Conservation (phyloP, 352 stramenopile genomes). For the Thraustotheca clavata region DNA sequence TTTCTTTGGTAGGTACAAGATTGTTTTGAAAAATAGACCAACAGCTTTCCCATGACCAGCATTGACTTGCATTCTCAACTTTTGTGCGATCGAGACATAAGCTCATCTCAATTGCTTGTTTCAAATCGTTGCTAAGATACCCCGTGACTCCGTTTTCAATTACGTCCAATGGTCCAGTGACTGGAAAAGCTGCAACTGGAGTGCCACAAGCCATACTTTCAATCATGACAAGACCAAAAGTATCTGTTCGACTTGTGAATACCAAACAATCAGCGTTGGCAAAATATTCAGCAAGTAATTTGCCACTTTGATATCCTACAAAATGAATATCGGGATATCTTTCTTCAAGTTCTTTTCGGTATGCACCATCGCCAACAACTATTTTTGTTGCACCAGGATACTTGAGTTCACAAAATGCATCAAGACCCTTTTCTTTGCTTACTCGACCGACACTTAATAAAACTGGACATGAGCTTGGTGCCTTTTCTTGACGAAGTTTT, state of each 20-base stretch:
- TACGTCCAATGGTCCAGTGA: not conserved
- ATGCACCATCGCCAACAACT: not conserved
- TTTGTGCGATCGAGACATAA: not conserved
- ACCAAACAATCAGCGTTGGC: not conserved
- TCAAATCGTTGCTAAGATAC: not conserved
- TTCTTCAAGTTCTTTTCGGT: not conserved
- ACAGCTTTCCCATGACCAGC: not conserved
- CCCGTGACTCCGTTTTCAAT: not conserved
- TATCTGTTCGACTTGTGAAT: constrained; percentile 1
- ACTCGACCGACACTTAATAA: not conserved
- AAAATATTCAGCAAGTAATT: not conserved
- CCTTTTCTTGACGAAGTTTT: not conserved
- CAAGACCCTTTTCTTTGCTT: constrained; percentile 1
- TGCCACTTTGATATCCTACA: not conserved
- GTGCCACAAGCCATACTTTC: not conserved
- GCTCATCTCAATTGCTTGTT: not conserved
- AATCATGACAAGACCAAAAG: constrained; percentile 8
- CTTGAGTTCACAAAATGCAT: not conserved
- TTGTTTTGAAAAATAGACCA: not conserved
- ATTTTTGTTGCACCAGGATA: constrained; percentile 1
- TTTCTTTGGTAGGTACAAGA: too few relatives aligned
- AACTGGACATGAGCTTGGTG: not conserved
- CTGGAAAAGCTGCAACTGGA: not conserved
- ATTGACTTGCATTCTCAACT: not conserved
- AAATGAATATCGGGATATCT: constrained; percentile 1